Conservation (phyloP, 345 rosid species). For the Cardiospermum halicacabum region DNA sequence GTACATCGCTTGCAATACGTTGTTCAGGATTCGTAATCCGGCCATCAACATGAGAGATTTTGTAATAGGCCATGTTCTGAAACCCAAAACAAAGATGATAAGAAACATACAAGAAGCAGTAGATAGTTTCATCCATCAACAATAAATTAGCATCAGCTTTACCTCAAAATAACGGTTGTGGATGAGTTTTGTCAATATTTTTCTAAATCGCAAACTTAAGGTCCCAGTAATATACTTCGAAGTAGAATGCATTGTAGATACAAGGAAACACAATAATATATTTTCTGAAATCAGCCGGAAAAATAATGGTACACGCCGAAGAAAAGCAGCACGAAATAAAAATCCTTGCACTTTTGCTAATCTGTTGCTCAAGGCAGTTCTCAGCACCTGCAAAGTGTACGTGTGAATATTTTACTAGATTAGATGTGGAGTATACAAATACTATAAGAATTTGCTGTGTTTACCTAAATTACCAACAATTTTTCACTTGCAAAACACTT, state of each 20-base stretch:
- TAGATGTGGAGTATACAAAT: not conserved
- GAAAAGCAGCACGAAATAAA: constrained; percentile 93
- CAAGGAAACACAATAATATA: constrained; percentile 79
- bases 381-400: constrained; percentile 54
- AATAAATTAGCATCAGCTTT: constrained; percentile 4
- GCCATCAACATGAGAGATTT: constrained; percentile 93
- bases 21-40: constrained; percentile 93
- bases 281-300: constrained; percentile 84
- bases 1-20: constrained; percentile 93
- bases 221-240: constrained; percentile 86
- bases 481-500: not conserved
- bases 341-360: constrained; percentile 98
- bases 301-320: constrained; percentile 81
- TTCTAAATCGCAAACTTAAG: constrained; percentile 83
- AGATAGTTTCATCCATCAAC: not conserved
- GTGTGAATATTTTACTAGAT: constrained; percentile 1
- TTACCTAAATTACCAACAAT: not conserved
- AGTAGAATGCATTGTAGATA: constrained; percentile 77
- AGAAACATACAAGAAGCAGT: constrained; percentile 4
- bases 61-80: constrained; percentile 99
- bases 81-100: constrained; percentile 19
- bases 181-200: constrained; percentile 83
- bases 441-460: not conserved
- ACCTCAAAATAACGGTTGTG: constrained; percentile 93
- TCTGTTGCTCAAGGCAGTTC: constrained; percentile 89